Evolutionary conservation across 768 basidiomycete species (phyloP), one percentile per base, ranked within the genome.

Genomic region (Suillus variegatus): DNA sequence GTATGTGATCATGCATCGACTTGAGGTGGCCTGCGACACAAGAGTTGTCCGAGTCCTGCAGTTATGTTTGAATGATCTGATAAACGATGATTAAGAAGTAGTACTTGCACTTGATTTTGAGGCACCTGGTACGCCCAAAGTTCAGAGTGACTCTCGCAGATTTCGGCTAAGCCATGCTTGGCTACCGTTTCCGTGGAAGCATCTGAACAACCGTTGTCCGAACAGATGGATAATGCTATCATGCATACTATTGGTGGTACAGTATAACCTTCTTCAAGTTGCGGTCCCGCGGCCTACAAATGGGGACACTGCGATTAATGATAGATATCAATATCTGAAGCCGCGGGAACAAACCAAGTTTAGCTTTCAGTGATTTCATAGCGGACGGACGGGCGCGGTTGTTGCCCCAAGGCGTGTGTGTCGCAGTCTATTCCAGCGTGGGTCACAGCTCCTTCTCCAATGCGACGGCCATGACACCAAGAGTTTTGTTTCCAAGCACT

Each of bases 401-500:
- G 18, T 10, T 35, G 32, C 13, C 12, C 32, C 54, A 55, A 55
- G 54, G 54, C 28, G 12, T 36, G 54, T 55, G 12, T 36, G 54
- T 55, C 54, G 32, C 54, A 35, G 54, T 32, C 54, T 55, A 35
- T 13, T 35, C 20, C 35, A 36, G 54, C 32, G 12, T 55, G 32
- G 35, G 20, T 55, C 5, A 13, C 55, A 57, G 36, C n/a, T 36
- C 13, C 36, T 56, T 62, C 68, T 70, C 66, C 56, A 55, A 25
- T 66, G 65, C 62, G 64, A 75, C 76, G 70, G 69, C 69, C 60
- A 65, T 62, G 49, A 62, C 71, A 18, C 66, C 62, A 16, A 62
- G 72, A 20, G 74, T 78, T 40, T 75, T 71, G 6, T 78, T 79
- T 51, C 77, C 78, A 47, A 76, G 74, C 2, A 73, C 75, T 41